Conservation (phyloP, 2,329 filamentous ascomycete species). For the Trichoderma koningii region DNA sequence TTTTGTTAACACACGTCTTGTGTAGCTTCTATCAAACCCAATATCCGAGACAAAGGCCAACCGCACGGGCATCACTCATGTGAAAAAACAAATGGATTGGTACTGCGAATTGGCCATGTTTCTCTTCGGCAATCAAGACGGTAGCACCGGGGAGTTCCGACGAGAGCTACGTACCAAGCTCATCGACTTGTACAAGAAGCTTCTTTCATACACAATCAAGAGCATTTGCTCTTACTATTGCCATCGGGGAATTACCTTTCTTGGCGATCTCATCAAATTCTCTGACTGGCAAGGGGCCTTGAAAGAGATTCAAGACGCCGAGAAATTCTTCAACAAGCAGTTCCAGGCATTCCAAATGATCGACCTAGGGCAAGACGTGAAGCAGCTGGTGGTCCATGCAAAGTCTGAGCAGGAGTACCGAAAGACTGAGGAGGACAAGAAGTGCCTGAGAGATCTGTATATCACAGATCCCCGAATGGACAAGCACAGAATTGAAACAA, state of each 20-base stretch:
- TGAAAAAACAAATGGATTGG: background rate
- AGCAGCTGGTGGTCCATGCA: slow-evolving; percentile 14
- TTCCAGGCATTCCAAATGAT: slow-evolving; percentile 23
- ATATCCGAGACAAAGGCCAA: slow-evolving; percentile 21
- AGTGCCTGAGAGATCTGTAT: slow-evolving; percentile 29
- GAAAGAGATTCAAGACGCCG: slow-evolving; percentile 34
- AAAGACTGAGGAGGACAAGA: slow-evolving; percentile 29
- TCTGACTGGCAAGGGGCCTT: slow-evolving; percentile 42
- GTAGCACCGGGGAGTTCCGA: background rate
- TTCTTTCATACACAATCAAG: slow-evolving; percentile 46
- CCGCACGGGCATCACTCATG: background rate
- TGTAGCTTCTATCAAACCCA: background rate
- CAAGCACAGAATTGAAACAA: slow-evolving; percentile 39
- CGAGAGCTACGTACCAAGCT: slow-evolving; percentile 26
- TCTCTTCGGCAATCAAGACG: slow-evolving; percentile 22
- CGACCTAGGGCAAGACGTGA: slow-evolving; percentile 21
- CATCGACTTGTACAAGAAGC: slow-evolving; percentile 41
- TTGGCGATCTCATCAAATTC: slow-evolving; percentile 36
- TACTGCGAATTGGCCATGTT: background rate
- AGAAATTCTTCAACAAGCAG: slow-evolving; percentile 30
- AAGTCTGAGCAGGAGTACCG: slow-evolving; percentile 9
- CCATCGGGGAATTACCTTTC: slow-evolving; percentile 34
- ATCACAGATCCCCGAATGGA: slow-evolving; percentile 37
- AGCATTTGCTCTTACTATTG: slow-evolving; percentile 43
- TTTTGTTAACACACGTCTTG: background rate